Base-by-base conservation (phyloP, 2,329 filamentous ascomycete genomes). In the Monosporascus sp. region DNA sequence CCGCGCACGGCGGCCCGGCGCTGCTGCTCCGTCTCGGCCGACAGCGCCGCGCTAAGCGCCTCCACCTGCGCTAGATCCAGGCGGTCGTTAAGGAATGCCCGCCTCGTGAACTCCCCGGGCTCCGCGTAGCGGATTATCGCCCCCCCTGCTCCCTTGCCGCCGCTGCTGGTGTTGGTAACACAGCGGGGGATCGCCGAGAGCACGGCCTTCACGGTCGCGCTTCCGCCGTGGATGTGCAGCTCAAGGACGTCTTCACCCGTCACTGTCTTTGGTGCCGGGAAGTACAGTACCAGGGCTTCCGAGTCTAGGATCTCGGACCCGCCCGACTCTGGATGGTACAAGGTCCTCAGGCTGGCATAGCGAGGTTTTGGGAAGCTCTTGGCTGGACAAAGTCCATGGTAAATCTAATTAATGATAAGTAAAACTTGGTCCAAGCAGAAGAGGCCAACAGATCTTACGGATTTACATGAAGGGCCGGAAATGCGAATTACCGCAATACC, bases 221-320 rank as follows among this genome's bases (percentile, higher is more conserved):
- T 80, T 0, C 94, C 93, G 27, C 94, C 94, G 65, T 99, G 94
- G n/a, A 97, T 81, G 64, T 99, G 94, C 5, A 99, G 72, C 68
- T 99, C 94, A 2, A 99, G 79, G 1, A 97, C 78, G 65, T 97
- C 91, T 68, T 97, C 92, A 31, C 94, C 94, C 0, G 94, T 99
- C 8, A 90, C 91, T 0, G 91, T 96, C 48, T 82, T 81, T 0
- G 93, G 92, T 0, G 76, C 78, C 0, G 90, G 88, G 60, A 97
- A 96, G 72, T 88, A 89, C 27, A 97, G 79, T 2, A 96, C 78
- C 14, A 97, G 71, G 0, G 94, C 89, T 49, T 85, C 82, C 0
- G 91, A 82, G 66, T 99, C 94, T 35, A 85, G 72, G 44, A 97
- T 81, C 74, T 87, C 70, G 19, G 64, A 52, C 14, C 50, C 55